Conservation (phyloP, 441 rosid species). For the Mallotus japonicus region DNA sequence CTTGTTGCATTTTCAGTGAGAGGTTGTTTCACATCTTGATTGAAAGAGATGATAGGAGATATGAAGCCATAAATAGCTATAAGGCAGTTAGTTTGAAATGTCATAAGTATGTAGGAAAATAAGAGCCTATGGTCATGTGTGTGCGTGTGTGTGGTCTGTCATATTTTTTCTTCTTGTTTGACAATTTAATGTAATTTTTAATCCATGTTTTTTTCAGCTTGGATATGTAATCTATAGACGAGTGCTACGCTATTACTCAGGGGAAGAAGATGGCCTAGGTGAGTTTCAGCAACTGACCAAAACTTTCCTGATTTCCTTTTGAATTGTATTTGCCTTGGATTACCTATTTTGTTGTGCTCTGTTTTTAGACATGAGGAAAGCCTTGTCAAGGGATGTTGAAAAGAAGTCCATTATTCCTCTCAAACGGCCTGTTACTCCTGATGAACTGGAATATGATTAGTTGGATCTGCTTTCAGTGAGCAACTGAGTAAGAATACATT, state of each 20-base stretch:
- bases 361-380: conserved; percentile 90
- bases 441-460: conserved; percentile 84
- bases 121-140: background rate
- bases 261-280: conserved; percentile 95
- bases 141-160: background rate
- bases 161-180: background rate
- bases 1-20: background rate
- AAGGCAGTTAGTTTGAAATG: background rate
- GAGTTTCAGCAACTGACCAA: conserved; percentile 19
- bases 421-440: conserved; percentile 84
- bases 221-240: conserved; percentile 86
- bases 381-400: conserved; percentile 81
- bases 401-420: conserved; percentile 85
- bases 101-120: background rate
- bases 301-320: background rate
- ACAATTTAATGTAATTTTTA: too few relatives aligned
- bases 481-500: background rate
- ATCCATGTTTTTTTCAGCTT: conserved; percentile 44
- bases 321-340: background rate
- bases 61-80: background rate
- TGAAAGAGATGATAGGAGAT: background rate
- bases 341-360: conserved; percentile 14
- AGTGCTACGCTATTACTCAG: conserved; percentile 88
- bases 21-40: background rate
- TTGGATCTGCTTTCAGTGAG: too few relatives aligned